A percentile compares a stretch with the other conserved stretches of the same genome.
These are phyloP conservation scores for Aspergillus egyptiacus DNA, from an alignment of 495 filamentous ascomycete genomes.

Conservation along the genomic window DNA sequence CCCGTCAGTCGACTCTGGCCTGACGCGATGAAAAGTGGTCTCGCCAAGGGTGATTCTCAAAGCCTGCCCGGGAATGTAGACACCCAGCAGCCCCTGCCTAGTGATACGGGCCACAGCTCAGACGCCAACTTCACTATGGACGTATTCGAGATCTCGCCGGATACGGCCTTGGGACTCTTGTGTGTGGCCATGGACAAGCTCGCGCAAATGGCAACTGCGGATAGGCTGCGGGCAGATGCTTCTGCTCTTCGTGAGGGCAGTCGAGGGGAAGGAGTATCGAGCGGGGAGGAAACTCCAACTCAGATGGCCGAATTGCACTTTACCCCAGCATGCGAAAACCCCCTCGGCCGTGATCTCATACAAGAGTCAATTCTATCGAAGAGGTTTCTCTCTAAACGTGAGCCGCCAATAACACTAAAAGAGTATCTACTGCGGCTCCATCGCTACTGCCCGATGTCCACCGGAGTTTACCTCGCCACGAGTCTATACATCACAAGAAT, in stretches of 20 bases:
- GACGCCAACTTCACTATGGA: conserved; percentile 31
- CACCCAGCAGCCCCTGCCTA: not conserved
- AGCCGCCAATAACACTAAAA: conserved; percentile 72
- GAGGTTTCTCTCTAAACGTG: conserved; percentile 85
- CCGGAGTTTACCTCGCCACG: conserved; percentile 88
- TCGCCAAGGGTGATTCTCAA: conserved; percentile 16
- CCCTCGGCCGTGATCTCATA: conserved; percentile 47
- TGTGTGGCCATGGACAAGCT: conserved; percentile 66
- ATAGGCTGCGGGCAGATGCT: conserved; percentile 55
- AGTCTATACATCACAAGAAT: conserved; percentile 84
- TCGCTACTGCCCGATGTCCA: conserved; percentile 89
- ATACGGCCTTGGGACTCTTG: conserved; percentile 74
- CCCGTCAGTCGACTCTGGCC: conserved; percentile 6
- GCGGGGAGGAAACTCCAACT: conserved; percentile 19
- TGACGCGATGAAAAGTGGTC: conserved; percentile 22
- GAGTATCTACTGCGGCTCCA: conserved; percentile 87
- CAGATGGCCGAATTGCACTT: conserved; percentile 30
- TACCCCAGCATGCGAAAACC: conserved; percentile 12
- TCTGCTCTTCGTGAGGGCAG: conserved; percentile 42
- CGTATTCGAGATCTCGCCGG: conserved; percentile 65
- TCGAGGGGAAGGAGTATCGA: conserved; percentile 50
- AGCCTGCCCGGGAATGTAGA: not conserved
- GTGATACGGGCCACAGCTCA: not conserved
- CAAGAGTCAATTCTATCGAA: conserved; percentile 78
- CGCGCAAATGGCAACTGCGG: conserved; percentile 56